These are phyloP conservation scores for Cryphonectria japonica DNA, from an alignment of 2,329 filamentous ascomycete species.

Conservation along the genomic window DNA sequence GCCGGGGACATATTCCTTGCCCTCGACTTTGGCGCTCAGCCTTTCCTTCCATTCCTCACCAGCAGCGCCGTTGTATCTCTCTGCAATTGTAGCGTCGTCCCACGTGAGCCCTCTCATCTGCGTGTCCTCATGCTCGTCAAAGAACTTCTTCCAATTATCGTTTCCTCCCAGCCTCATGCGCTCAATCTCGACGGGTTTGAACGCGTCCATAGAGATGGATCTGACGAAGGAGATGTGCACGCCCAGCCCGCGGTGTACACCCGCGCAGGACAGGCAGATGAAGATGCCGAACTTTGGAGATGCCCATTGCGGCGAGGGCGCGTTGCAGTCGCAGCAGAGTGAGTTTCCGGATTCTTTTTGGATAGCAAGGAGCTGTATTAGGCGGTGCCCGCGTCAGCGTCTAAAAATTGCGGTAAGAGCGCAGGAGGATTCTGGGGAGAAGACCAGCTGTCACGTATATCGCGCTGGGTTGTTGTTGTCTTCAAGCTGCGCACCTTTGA, in stretches of 20 bases:
- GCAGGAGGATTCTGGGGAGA: neutral
- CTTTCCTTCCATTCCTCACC: conserved; percentile 97
- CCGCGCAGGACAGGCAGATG: conserved; percentile 95
- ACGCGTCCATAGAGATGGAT: conserved; percentile 97
- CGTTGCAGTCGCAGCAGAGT: conserved; percentile 91
- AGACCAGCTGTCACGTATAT: conserved; percentile 5
- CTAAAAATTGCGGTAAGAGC: neutral
- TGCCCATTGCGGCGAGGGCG: conserved; percentile 97
- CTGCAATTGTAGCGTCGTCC: conserved; percentile 86
- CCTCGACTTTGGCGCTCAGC: conserved; percentile 84
- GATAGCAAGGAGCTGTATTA: conserved; percentile 76
- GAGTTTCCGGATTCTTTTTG: conserved; percentile 91
- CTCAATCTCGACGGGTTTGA: conserved; percentile 90
- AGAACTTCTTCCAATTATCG: conserved; percentile 83
- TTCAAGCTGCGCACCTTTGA: conserved; percentile 70
- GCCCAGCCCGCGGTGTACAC: conserved; percentile 90
- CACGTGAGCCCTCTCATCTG: conserved; percentile 71
- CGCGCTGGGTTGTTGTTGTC: neutral
- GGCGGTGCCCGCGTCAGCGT: conserved; percentile 28
- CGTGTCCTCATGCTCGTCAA: conserved; percentile 71
- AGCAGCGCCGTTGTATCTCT: conserved; percentile 85
- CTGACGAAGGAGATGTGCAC: conserved; percentile 99
- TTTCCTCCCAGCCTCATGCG: conserved; percentile 95
- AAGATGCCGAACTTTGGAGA: conserved; percentile 97
- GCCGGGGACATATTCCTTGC: conserved; percentile 78